These are phyloP conservation scores for Perkinsus chesapeaki DNA, from an alignment of 169 alveolate species.

Conservation along the genomic window DNA sequence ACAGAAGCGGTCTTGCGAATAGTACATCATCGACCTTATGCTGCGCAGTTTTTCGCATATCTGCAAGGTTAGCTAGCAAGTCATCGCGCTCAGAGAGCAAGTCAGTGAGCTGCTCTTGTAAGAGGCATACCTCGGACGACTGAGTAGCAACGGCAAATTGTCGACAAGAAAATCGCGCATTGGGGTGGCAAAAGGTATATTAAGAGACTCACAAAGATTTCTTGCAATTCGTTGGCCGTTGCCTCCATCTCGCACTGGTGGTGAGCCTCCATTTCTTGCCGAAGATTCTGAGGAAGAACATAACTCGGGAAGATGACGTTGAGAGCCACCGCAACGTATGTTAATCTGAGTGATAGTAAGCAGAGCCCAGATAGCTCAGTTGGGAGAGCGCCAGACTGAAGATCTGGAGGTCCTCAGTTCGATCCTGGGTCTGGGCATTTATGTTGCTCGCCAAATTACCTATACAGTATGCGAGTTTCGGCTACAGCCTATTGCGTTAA, in stretches of 20 bases:
- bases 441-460: too few relatives aligned
- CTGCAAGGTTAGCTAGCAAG: neutral
- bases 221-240: neutral
- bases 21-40: neutral
- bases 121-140: neutral
- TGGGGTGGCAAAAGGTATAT: neutral
- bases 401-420: conserved; percentile 5
- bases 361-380: neutral
- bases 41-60: neutral
- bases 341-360: neutral
- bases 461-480: too few relatives aligned
- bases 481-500: too few relatives aligned
- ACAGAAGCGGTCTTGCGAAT: neutral
- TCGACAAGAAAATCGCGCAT: too few relatives aligned
- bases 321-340: neutral
- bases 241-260: neutral
- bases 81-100: neutral
- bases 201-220: neutral
- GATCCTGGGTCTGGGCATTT: neutral
- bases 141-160: neutral
- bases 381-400: conserved; percentile 6
- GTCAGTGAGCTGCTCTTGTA: neutral
- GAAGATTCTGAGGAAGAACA: neutral
- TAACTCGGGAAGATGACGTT: neutral
- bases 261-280: neutral